A percentile compares a stretch with the other conserved stretches of the same genome.
phyloP scores from a whole-genome alignment of 352 stramenopile genomes.

The Globisporangium yorkense region DNA sequence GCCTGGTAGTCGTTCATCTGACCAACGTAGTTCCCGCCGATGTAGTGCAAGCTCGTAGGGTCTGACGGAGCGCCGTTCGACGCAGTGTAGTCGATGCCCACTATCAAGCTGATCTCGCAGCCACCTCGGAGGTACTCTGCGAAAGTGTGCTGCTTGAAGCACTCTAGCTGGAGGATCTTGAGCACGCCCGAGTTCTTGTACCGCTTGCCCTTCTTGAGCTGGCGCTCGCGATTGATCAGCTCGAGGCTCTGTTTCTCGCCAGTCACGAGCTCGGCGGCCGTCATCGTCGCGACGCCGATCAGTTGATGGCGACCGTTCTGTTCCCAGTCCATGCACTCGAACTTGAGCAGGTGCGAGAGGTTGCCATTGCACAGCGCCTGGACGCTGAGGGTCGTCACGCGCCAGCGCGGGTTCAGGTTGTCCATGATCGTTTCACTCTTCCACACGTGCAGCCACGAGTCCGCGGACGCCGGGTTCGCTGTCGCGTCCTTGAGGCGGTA shows the following conservation, averaged over 20 bases:
- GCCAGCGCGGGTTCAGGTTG: constrained; percentile 64
- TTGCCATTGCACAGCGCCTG: constrained; percentile 67
- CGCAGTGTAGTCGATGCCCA: constrained; percentile 81
- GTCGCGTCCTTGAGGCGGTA: constrained; percentile 49
- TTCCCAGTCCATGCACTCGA: constrained; percentile 80
- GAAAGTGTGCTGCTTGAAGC: constrained; percentile 66
- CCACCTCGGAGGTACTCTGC: constrained; percentile 63
- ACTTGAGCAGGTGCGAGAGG: constrained; percentile 43
- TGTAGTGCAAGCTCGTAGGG: constrained; percentile 54
- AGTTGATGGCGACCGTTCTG: constrained; percentile 62
- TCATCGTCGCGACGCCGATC: constrained; percentile 52
- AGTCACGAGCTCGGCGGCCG: constrained; percentile 45
- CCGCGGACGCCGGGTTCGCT: constrained; percentile 24
- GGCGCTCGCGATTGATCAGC: constrained; percentile 62
- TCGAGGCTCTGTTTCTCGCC: constrained; percentile 43
- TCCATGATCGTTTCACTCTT: constrained; percentile 59
- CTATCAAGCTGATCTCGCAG: constrained; percentile 70
- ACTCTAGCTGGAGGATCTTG: constrained; percentile 44
- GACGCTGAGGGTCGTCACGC: constrained; percentile 46
- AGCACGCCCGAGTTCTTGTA: constrained; percentile 76
- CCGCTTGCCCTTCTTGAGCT: constrained; percentile 59
- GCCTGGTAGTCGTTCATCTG: constrained; percentile 78
- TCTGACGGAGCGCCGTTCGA: constrained; percentile 48
- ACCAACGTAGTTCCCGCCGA: constrained; percentile 39
- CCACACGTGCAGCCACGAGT: constrained; percentile 66